Evolutionary conservation across 2,329 filamentous ascomycete species (phyloP).

Genomic region (Colletotrichum graminicola): DNA sequence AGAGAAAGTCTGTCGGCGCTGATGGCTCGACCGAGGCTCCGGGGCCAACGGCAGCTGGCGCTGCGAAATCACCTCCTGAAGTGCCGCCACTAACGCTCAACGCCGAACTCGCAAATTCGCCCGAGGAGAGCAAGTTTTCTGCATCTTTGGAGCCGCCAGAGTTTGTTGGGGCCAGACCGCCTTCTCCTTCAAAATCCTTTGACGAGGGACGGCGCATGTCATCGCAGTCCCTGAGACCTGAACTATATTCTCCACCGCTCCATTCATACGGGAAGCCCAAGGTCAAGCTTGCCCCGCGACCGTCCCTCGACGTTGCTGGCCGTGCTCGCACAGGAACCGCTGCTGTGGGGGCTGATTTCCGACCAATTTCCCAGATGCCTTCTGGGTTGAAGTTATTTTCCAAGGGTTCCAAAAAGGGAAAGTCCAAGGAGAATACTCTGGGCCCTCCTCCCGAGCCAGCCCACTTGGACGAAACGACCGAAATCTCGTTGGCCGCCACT

Average conservation of each 20-base stretch:
- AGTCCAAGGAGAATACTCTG: slow-evolving; percentile 51
- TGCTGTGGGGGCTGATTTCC: slow-evolving; percentile 63
- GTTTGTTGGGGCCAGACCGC: slow-evolving; percentile 63
- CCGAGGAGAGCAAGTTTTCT: slow-evolving; percentile 64
- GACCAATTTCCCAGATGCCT: slow-evolving; percentile 84
- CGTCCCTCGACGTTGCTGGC: slow-evolving; percentile 75
- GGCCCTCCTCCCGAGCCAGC: slow-evolving; percentile 47
- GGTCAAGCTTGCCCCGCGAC: slow-evolving; percentile 89
- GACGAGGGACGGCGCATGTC: slow-evolving; percentile 62
- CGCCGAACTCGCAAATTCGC: slow-evolving; percentile 63
- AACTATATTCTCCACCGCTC: slow-evolving; percentile 62
- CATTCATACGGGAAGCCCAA: slow-evolving; percentile 77
- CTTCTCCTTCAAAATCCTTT: slow-evolving; percentile 59
- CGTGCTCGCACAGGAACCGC: slow-evolving; percentile 65
- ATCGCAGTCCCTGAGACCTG: slow-evolving; percentile 65
- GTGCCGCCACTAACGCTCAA: slow-evolving; percentile 62
- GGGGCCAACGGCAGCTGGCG: slow-evolving; percentile 46
- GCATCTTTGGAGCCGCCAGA: slow-evolving; percentile 63
- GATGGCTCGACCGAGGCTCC: slow-evolving; percentile 51
- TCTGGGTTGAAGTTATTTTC: slow-evolving; percentile 80
- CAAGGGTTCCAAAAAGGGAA: slow-evolving; percentile 67
- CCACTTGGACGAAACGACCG: slow-evolving; percentile 53
- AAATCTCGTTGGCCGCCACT: slow-evolving; percentile 51
- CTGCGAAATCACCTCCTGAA: slow-evolving; percentile 49
- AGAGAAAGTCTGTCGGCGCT: slow-evolving; percentile 67